Percentiles rank a stretch among this genome's conserved stretches.
These are phyloP conservation scores for Desmodesmus armatus DNA, from an alignment of 139 green algal species.

Conservation along the genomic window DNA sequence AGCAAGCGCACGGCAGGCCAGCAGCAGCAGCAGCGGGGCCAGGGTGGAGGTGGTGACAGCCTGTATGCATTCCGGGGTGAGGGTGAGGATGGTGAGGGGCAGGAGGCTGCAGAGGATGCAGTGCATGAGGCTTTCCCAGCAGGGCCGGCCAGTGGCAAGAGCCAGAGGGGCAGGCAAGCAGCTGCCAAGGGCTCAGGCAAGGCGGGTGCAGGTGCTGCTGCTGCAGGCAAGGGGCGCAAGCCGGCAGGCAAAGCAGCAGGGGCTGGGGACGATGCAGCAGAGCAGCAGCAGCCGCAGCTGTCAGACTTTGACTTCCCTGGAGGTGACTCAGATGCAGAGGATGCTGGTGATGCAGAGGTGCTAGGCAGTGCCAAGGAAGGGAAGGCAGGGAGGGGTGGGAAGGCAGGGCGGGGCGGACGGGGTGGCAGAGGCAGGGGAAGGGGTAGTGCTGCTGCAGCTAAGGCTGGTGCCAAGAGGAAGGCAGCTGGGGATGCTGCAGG, in stretches of 20 bases:
- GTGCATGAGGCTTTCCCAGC: not conserved
- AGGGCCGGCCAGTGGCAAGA: not conserved
- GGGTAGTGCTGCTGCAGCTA: not conserved
- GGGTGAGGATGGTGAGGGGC: no score
- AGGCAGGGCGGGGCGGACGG: not conserved
- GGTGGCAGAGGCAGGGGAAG: not conserved
- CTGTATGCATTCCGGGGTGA: no score
- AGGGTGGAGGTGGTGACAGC: not conserved
- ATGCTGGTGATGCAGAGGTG: not conserved
- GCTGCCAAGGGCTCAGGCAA: not conserved
- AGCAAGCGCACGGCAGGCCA: no score
- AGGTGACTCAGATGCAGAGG: not conserved
- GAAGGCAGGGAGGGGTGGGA: no score
- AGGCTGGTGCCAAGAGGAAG: not conserved
- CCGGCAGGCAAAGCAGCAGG: not conserved
- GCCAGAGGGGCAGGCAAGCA: not conserved
- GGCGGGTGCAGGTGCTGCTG: not conserved
- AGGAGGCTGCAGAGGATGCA: not conserved
- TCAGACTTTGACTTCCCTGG: not conserved
- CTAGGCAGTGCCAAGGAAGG: no score
- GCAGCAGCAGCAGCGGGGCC: not conserved
- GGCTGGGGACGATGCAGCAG: not conserved
- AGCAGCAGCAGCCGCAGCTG: conserved; percentile 20
- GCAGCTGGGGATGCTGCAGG: not conserved
- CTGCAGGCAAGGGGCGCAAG: not conserved